A percentile compares a stretch with the other conserved stretches of the same genome.
Conservation (phyloP, 192 early-diverging fungal genomes). For the Rhizoclosmatium globosum region DNA sequence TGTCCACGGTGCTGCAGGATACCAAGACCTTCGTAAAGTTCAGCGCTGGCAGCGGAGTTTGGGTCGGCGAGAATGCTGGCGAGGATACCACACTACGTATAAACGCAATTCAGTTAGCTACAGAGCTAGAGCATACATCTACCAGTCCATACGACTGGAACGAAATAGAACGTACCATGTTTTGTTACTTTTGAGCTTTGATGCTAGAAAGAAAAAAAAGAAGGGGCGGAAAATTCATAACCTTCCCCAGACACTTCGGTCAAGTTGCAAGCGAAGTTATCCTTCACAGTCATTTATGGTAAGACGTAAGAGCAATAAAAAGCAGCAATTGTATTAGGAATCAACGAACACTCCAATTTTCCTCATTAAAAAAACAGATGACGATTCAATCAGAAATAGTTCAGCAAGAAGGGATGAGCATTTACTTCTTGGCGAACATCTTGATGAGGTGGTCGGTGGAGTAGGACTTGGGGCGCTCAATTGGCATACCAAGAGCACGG, state of each 20-base stretch:
- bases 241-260: no score
- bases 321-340: no score
- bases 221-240: no score
- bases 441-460: constrained; percentile 84
- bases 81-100: constrained; percentile 38
- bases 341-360: no score
- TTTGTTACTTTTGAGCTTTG: not conserved
- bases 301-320: no score
- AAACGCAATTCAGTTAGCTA: not conserved
- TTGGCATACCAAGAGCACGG: constrained; percentile 93
- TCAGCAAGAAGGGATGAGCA: no score
- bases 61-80: constrained; percentile 39
- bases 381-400: no score
- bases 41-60: constrained; percentile 68
- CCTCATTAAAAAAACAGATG: no score
- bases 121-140: not conserved
- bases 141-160: not conserved
- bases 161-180: not conserved
- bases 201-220: constrained; percentile 11
- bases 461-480: constrained; percentile 91
- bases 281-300: no score
- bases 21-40: constrained; percentile 94
- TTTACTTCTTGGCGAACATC: constrained; percentile 75
- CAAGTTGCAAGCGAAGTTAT: no score
- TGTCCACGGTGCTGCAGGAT: constrained; percentile 98